Evolutionary conservation across 495 filamentous ascomycete species (phyloP).

Genomic region (Penicillium samsonianum): DNA sequence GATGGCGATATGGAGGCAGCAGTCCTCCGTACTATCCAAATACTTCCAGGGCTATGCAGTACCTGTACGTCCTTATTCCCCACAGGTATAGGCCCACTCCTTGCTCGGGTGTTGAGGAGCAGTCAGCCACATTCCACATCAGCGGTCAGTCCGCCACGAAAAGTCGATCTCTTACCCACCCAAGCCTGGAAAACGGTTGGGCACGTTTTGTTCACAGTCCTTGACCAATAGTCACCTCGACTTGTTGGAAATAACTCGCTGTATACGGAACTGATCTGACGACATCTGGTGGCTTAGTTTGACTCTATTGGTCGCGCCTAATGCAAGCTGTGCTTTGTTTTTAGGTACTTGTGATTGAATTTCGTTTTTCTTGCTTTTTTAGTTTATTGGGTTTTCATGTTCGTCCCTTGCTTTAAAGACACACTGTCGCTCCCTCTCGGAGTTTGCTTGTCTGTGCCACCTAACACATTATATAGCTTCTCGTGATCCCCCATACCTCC

Average conservation of each 20-base stretch:
- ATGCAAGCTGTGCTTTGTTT: slow-evolving; percentile 4
- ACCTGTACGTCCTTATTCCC: not conserved
- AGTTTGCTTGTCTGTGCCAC: slow-evolving; percentile 21
- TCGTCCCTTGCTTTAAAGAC: slow-evolving; percentile 27
- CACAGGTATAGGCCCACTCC: slow-evolving; percentile 1
- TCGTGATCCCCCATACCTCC: slow-evolving; percentile 2
- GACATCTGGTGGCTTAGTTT: slow-evolving; percentile 1
- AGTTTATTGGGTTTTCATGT: slow-evolving; percentile 15
- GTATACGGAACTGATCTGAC: slow-evolving; percentile 2
- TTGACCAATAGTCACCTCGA: not conserved
- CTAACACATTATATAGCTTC: slow-evolving; percentile 25
- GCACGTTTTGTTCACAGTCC: not conserved
- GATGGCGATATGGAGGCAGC: not conserved
- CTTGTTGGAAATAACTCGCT: not conserved
- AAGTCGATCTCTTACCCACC: not conserved
- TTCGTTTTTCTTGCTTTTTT: slow-evolving; percentile 1
- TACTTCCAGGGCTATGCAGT: not conserved
- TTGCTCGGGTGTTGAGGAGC: not conserved
- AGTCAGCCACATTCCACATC: slow-evolving; percentile 14
- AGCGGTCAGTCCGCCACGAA: slow-evolving; percentile 9
- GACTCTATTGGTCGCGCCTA: not conserved
- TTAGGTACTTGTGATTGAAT: not conserved
- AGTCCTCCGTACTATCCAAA: not conserved
- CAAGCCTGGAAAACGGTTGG: slow-evolving; percentile 3
- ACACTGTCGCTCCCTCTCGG: slow-evolving; percentile 14